A percentile compares a stretch with the other conserved stretches of the same genome.
Evolutionary conservation across 495 filamentous ascomycete species (phyloP).

Genomic region (Penicillium coffeae): DNA sequence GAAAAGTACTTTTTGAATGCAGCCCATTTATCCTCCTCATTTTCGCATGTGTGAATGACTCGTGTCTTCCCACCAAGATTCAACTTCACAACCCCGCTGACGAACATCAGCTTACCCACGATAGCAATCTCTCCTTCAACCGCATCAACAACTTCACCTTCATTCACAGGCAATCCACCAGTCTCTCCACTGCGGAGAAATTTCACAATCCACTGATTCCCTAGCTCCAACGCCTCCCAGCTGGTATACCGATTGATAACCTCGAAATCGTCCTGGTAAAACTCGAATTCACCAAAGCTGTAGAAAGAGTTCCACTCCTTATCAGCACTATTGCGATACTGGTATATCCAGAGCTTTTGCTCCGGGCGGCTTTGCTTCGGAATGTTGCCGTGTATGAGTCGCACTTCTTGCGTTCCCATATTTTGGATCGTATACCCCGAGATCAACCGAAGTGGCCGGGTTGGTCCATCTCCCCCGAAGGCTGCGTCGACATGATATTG

Average conservation of each 20-base stretch:
- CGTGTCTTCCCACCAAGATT: constrained; percentile 55
- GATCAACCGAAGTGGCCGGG: constrained; percentile 50
- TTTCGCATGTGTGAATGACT: constrained; percentile 45
- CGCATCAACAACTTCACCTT: constrained; percentile 16
- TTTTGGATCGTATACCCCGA: constrained; percentile 33
- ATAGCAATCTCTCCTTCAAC: neutral
- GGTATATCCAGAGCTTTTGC: constrained; percentile 59
- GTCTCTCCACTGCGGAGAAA: constrained; percentile 46
- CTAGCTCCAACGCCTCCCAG: constrained; percentile 46
- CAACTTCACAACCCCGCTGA: constrained; percentile 52
- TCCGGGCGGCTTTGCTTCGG: constrained; percentile 34
- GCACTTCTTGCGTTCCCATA: constrained; percentile 48
- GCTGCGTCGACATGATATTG: constrained; percentile 67
- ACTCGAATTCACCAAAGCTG: constrained; percentile 59
- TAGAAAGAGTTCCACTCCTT: constrained; percentile 55
- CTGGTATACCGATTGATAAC: constrained; percentile 60
- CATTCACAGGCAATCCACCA: constrained; percentile 3
- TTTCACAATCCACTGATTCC: constrained; percentile 50
- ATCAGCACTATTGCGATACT: constrained; percentile 47
- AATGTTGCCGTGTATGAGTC: constrained; percentile 46
- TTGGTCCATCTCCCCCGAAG: constrained; percentile 63
- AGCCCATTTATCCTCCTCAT: constrained; percentile 43
- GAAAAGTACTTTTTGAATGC: constrained; percentile 24
- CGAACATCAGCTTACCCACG: constrained; percentile 27
- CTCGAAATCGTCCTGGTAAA: constrained; percentile 57